Conservation (phyloP, 2,329 filamentous ascomycete species). For the Diaporthe ampelina region DNA sequence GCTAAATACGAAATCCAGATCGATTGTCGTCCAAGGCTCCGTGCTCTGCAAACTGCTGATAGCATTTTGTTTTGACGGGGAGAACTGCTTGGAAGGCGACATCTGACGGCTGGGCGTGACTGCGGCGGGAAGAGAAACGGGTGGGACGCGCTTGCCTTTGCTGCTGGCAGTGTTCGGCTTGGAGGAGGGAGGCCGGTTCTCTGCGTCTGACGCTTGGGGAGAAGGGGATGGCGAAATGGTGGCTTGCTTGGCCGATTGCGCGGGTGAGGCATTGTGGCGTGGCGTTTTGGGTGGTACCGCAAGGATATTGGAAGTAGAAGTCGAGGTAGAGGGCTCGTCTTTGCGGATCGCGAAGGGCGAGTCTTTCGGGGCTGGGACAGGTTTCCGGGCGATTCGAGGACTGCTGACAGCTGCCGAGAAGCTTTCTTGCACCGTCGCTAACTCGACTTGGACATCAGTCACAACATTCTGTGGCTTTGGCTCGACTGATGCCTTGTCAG, state of each 20-base stretch:
- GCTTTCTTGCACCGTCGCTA: conserved; percentile 38
- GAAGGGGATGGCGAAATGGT: conserved; percentile 75
- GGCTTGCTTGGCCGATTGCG: conserved; percentile 65
- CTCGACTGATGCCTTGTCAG: not conserved
- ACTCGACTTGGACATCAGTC: conserved; percentile 38
- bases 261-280: conserved; percentile 56
- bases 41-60: conserved; percentile 69
- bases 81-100: conserved; percentile 70
- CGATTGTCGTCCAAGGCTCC: conserved; percentile 78
- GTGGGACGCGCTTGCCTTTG: conserved; percentile 58
- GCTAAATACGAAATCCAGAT: conserved; percentile 80
- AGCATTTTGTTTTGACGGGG: conserved; percentile 54
- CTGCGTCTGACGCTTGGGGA: conserved; percentile 83
- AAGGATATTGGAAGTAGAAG: conserved; percentile 40
- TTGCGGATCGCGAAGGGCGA: conserved; percentile 44
- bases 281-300: conserved; percentile 56
- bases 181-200: conserved; percentile 82
- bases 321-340: conserved; percentile 49
- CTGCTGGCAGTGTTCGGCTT: conserved; percentile 66
- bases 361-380: conserved; percentile 39
- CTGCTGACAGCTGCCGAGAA: conserved; percentile 32
- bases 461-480: conserved; percentile 26
- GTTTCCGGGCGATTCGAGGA: conserved; percentile 41
- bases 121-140: conserved; percentile 56
- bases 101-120: conserved; percentile 62